Evolutionary conservation across 345 rosid species (phyloP), one percentile per base, ranked within the genome.

Genomic region (Toxicodendron radicans): DNA sequence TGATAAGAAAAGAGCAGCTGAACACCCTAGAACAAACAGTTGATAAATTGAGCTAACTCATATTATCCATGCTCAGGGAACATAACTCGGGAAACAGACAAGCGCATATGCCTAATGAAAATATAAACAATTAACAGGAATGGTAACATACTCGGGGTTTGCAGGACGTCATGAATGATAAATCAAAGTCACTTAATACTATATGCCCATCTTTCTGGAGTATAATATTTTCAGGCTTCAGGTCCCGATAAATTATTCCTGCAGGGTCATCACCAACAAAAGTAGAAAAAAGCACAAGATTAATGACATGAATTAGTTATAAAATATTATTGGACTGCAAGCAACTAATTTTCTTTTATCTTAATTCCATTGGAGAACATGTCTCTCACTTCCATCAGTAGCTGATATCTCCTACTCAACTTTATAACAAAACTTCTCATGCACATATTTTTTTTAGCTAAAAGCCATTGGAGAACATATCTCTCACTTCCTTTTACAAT

Each of bases 191-290:
- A 2, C 96, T 88, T 78, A 95, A 69, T 65, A 93, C 85, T 51
- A 89, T 56, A 77, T 93, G 98, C 9, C 99, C 99, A 60, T 93
- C 95, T 84, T 89, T 86, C 78, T 87, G 88, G 73, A 95, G 86
- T 74, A 95, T 80, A 72, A 95, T 88, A 78, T 95, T 95, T 82
- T 95, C 99, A 58, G 98, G 99, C 91, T 95, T 95, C 77, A 95
- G 76, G 79, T 95, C 99, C 73, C 98, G 90, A 61, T 95, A 93
- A 59, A 93, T 83, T 38, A 95, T 90, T 79, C 99, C 99, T 95
- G 77, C 72, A 23, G 60, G 45, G 66, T 23, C 64, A 71, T 24
- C 7, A 24, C 32, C 54, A 56, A 20, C 57, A 18, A 6, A 63
- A 52, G 57, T 65, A 5, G 8, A 14, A 33, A 16, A 10, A 27